Base-by-base conservation (phyloP, 2,329 filamentous ascomycete genomes). In the Pestalotiopsis fici region DNA sequence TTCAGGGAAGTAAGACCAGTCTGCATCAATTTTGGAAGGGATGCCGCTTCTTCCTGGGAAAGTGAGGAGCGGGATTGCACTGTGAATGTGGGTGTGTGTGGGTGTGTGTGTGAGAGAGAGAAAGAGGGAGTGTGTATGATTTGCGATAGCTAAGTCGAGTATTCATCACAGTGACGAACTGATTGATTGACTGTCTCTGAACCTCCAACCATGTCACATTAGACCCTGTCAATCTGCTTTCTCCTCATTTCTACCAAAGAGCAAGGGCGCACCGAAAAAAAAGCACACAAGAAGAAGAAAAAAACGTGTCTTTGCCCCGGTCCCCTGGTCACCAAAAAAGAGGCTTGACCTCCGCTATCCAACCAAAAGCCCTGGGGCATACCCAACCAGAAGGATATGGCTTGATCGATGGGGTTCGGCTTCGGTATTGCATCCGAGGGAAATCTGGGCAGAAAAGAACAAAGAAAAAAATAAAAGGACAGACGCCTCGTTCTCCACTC, bases 311-410 rank as follows among this genome's bases (percentile, higher is more conserved):
- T 18, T 35, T 35, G 31, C 31, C 57, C 57, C 57, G 25, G 57
- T 60, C 31, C n/a, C 57, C 57, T 60, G 28, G 57, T 60, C 27
- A 60, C 23, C n/a, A 35, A 35, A 21, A 37, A 27, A 31, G 25
- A 21, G 27, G 57, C 25, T 60, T 60, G 27, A 15, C 31, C 28
- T 60, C n/a, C 13, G 15, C 25, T 13, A 60, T 39, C 27, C 57
- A 27, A 37, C 57, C 55, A 57, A 57, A 57, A 31, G 27, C 27
- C 25, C 57, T 21, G 28, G 25, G 27, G 21, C 57, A 21, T 60
- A 35, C 57, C 57, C 57, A 60, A 60, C 57, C 31, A 27, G 21
- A 60, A 37, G 57, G 57, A 60, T 60, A 60, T 60, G 57, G 57
- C 57, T 60, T 60, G 57, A 35, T 27, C 55, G 23, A 57, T 57